phyloP scores from a whole-genome alignment of 768 basidiomycete genomes.

The Lactifluus piperatus region DNA sequence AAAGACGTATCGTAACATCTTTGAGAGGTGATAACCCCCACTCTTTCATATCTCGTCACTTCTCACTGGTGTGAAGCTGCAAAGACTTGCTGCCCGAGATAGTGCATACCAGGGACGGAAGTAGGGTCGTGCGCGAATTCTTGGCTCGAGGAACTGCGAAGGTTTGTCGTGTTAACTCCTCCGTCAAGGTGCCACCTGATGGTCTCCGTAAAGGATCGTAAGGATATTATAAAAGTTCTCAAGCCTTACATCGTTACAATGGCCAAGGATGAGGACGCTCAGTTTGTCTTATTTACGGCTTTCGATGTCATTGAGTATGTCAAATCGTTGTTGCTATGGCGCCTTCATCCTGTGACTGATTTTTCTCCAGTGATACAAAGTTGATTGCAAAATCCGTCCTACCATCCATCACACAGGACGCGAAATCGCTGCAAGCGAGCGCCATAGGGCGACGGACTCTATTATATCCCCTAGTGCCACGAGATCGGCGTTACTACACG shows the following conservation, averaged over 20 bases:
- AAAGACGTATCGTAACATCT: slow-evolving; percentile 68
- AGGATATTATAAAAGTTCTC: slow-evolving; percentile 81
- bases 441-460: slow-evolving; percentile 76
- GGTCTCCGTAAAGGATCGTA: slow-evolving; percentile 56
- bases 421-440: slow-evolving; percentile 47
- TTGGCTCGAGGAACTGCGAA: slow-evolving; percentile 79
- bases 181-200: neutral
- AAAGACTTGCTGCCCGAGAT: slow-evolving; percentile 85
- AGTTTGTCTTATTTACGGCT: slow-evolving; percentile 82
- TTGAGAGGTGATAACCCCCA: slow-evolving; percentile 50
- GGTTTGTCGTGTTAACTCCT: slow-evolving; percentile 30
- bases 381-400: slow-evolving; percentile 74
- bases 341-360: neutral
- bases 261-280: slow-evolving; percentile 84
- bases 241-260: slow-evolving; percentile 88
- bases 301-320: slow-evolving; percentile 84
- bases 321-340: neutral
- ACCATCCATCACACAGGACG: slow-evolving; percentile 51
- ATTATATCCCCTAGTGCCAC: slow-evolving; percentile 75
- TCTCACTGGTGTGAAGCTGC: slow-evolving; percentile 38
- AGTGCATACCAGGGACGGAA: slow-evolving; percentile 91
- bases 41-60: neutral
- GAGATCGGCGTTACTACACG: slow-evolving; percentile 80
- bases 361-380: slow-evolving; percentile 73
- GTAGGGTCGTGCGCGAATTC: slow-evolving; percentile 78